Evolutionary conservation across 108 stramenopile species (phyloP).

Genomic region (Skeletonema potamos): DNA sequence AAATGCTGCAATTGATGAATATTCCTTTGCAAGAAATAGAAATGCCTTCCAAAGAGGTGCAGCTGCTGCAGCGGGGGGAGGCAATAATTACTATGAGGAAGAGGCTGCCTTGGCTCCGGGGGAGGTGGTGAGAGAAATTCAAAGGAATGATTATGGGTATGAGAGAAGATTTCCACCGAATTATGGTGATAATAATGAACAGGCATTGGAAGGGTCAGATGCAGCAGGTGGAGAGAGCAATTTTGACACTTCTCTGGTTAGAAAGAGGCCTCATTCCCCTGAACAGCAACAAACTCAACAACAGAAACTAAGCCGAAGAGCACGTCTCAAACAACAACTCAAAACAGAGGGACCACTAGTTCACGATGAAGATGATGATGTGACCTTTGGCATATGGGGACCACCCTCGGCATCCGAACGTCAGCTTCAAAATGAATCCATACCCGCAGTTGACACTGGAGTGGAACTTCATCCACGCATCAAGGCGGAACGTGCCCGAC

Average conservation of each 20-base stretch:
- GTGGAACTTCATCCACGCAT: slow-evolving; percentile 55
- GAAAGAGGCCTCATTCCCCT: slow-evolving; percentile 4
- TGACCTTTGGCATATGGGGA: slow-evolving; percentile 82
- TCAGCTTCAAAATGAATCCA: slow-evolving; percentile 48
- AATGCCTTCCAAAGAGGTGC: slow-evolving; percentile 66
- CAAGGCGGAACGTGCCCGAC: slow-evolving; percentile 73
- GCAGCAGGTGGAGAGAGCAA: background rate
- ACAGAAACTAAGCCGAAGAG: slow-evolving; percentile 27
- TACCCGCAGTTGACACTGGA: slow-evolving; percentile 60
- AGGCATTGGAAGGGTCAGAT: background rate
- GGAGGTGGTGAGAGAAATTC: slow-evolving; percentile 47
- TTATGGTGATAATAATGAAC: slow-evolving; percentile 8
- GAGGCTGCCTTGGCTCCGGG: slow-evolving; percentile 40
- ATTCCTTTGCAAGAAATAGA: slow-evolving; percentile 62
- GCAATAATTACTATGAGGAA: slow-evolving; percentile 25
- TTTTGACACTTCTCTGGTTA: background rate
- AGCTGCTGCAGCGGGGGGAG: slow-evolving; percentile 39
- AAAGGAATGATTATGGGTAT: slow-evolving; percentile 38
- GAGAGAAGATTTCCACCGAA: slow-evolving; percentile 28
- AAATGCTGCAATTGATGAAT: slow-evolving; percentile 59
- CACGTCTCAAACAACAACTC: slow-evolving; percentile 24
- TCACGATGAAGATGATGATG: slow-evolving; percentile 71
- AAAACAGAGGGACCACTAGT: slow-evolving; percentile 63
- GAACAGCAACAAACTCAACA: slow-evolving; percentile 16
- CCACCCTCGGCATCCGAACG: slow-evolving; percentile 73